Evolutionary conservation across 2,329 filamentous ascomycete species (phyloP), one percentile per base, ranked within the genome.

Genomic region (Aureobasidium musti): DNA sequence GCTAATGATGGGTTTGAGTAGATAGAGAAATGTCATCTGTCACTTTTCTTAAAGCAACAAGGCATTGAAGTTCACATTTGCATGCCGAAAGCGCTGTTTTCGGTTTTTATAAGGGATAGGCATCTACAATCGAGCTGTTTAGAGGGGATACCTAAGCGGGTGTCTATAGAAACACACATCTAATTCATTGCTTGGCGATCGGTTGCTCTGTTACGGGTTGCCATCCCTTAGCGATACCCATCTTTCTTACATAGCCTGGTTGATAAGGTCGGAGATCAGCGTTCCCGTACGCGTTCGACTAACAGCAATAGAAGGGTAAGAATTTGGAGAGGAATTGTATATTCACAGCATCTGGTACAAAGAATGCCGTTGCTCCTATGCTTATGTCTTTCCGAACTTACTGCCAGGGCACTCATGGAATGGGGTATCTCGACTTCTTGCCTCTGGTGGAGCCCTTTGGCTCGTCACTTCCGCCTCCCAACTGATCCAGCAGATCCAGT

Each of bases 1-100:
- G 19, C n/a, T 19, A 33, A 57, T 8, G 66, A 67, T 47, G 66
- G 66, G 0, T 67, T 67, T 33, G 66, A 67, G 52, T 67, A 39
- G 35, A 39, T 39, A 39, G 6, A 47, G n/a, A 17, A 33, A 30
- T 17, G 3, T 26, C 45, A 52, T 30, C 13, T 28, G 17, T 45
- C n/a, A 11, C 21, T n/a, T 2, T 43, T n/a, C n/a, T n/a, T n/a
- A n/a, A n/a, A 39, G 35, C 14, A 17, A 39, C 13, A 3, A 17
- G 3, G 14, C 13, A 39, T 39, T 5, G 2, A 17, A 39, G 13
- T 39, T 17, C 17, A 39, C 14, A 39, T 39, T 17, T 39, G 35
- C 35, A 39, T 39, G 11, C 13, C 35, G 35, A 39, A 8, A 17
- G 35, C 35, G 35, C 5, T 14, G 4, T 35, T 35, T 35, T 39